Percentiles rank a stretch among this genome's conserved stretches.
Conservation (phyloP, 257 asterid genomes). For the Solanum bukasovii region DNA sequence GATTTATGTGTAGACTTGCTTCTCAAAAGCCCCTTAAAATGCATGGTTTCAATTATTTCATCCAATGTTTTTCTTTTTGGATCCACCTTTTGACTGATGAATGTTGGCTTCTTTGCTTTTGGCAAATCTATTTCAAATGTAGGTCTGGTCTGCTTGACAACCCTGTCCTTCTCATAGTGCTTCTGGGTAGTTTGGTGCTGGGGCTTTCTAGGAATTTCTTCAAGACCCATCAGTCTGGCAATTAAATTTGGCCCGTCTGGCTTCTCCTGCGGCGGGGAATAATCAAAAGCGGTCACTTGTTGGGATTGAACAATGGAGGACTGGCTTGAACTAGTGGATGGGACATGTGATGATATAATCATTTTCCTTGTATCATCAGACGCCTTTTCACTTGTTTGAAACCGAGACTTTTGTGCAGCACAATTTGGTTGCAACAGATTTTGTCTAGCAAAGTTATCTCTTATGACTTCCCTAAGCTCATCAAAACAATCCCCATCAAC, state of each 20-base stretch:
- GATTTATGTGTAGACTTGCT: slow-evolving; percentile 16
- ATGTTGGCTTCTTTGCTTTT: slow-evolving; percentile 34
- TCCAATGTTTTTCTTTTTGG: slow-evolving; percentile 28
- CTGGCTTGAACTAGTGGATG: slow-evolving; percentile 46
- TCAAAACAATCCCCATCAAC: slow-evolving; percentile 51
- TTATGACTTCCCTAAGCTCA: slow-evolving; percentile 60
- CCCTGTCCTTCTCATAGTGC: slow-evolving; percentile 12
- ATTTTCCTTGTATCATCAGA: slow-evolving; percentile 8
- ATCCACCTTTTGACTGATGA: slow-evolving; percentile 21
- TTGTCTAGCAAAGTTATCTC: slow-evolving; percentile 52
- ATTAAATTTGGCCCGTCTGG: slow-evolving; percentile 40
- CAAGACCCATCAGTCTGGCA: slow-evolving; percentile 83
- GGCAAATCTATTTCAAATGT: slow-evolving; percentile 47
- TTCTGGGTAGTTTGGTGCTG: neutral
- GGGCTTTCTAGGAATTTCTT: slow-evolving; percentile 22
- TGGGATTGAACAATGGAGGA: slow-evolving; percentile 31
- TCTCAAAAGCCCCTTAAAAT: slow-evolving; percentile 43
- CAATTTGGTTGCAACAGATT: slow-evolving; percentile 30
- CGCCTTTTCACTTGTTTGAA: slow-evolving; percentile 2
- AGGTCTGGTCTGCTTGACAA: slow-evolving; percentile 11
- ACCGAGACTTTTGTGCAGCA: slow-evolving; percentile 2
- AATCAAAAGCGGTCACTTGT: slow-evolving; percentile 24
- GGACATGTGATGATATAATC: slow-evolving; percentile 24
- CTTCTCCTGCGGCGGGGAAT: slow-evolving; percentile 26
- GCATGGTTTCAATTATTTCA: slow-evolving; percentile 38